Percentiles rank a stretch among this genome's conserved stretches.
phyloP scores from a whole-genome alignment of 768 basidiomycete genomes.

The Russula vinacea region DNA sequence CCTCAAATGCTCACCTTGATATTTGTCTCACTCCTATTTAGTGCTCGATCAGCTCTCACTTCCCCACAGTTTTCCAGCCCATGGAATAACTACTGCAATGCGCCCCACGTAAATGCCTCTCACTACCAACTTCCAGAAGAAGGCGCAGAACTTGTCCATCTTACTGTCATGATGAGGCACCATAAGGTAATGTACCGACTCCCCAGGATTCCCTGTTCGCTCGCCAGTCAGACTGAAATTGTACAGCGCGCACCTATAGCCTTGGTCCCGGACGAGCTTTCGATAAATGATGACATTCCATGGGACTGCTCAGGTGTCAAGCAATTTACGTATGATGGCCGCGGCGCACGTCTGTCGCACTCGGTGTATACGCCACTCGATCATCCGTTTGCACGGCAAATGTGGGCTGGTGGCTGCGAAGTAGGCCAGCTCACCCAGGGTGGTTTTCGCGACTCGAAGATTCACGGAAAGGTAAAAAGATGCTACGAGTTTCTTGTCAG shows the following conservation, averaged over 20 bases:
- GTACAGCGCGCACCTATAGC: constrained; percentile 49
- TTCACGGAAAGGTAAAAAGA: constrained; percentile 41
- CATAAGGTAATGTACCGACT: constrained; percentile 41
- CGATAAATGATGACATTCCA: constrained; percentile 37
- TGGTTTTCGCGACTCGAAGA: constrained; percentile 43
- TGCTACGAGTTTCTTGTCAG: background rate
- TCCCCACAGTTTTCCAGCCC: constrained; percentile 33
- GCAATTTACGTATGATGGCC: constrained; percentile 40
- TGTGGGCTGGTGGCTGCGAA: constrained; percentile 51
- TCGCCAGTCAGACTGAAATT: background rate
- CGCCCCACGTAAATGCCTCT: constrained; percentile 43
- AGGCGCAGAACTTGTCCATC: constrained; percentile 38
- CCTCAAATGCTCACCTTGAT: background rate
- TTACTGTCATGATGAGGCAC: constrained; percentile 45
- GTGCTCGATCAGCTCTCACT: background rate
- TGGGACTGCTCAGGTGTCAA: constrained; percentile 44
- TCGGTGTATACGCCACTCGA: constrained; percentile 38
- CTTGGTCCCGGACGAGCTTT: constrained; percentile 43
- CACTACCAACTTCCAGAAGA: constrained; percentile 40
- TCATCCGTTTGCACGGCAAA: constrained; percentile 44
- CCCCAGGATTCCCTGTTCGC: background rate
- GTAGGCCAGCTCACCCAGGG: constrained; percentile 46
- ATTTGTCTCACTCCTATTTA: background rate
- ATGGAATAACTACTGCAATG: constrained; percentile 51
- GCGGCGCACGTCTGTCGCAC: constrained; percentile 40